phyloP scores from a whole-genome alignment of 192 early-diverging fungal species.

The Chytriomyces sp. region DNA sequence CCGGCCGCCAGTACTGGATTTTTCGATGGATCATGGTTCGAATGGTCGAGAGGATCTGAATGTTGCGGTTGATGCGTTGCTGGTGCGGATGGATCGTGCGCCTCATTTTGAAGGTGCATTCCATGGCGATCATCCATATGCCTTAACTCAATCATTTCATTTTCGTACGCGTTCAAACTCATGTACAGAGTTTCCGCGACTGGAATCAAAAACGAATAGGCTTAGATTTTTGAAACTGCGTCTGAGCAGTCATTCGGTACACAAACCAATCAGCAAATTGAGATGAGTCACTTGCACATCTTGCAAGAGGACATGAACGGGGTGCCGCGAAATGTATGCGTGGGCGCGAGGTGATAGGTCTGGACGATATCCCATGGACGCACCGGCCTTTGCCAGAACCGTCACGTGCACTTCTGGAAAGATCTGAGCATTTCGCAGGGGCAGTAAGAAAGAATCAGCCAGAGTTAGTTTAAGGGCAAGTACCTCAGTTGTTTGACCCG shows the following conservation, averaged over 20 bases:
- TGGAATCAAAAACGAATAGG: background rate
- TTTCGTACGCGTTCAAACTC: slow-evolving; percentile 53
- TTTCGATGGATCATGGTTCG: background rate
- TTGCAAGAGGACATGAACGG: slow-evolving; percentile 52
- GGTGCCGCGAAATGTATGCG: slow-evolving; percentile 35
- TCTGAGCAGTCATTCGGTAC: background rate
- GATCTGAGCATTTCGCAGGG: slow-evolving; percentile 17
- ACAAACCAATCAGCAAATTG: slow-evolving; percentile 37
- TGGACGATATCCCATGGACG: slow-evolving; percentile 38
- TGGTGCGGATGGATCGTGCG: background rate
- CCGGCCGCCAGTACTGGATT: background rate
- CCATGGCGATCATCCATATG: slow-evolving; percentile 23
- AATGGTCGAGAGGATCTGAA: background rate
- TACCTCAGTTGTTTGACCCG: slow-evolving; percentile 20
- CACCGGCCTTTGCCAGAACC: slow-evolving; percentile 54
- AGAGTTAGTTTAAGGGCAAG: slow-evolving; percentile 3
- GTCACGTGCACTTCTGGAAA: slow-evolving; percentile 52
- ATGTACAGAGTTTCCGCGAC: slow-evolving; percentile 51
- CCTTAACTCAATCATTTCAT: slow-evolving; percentile 43
- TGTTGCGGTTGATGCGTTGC: background rate
- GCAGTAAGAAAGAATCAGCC: too few species aligned
- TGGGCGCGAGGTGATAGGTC: slow-evolving; percentile 37
- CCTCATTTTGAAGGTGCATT: background rate
- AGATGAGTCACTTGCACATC: slow-evolving; percentile 46
- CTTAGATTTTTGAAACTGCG: background rate